These are phyloP conservation scores for Tubosaeta brunneosetosa DNA, from an alignment of 768 basidiomycete species.

Conservation along the genomic window DNA sequence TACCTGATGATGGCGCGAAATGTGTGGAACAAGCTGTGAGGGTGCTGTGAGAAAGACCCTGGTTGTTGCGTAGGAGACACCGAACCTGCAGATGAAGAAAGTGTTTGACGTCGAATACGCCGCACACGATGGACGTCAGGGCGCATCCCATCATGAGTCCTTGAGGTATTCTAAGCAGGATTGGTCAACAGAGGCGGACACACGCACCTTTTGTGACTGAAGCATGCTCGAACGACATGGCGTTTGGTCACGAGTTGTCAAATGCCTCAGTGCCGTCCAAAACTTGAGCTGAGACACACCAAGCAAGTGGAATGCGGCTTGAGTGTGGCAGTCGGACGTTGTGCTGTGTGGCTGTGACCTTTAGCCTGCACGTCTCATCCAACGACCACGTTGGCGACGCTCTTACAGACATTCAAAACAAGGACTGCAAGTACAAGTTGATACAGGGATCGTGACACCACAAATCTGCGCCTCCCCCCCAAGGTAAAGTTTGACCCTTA, in stretches of 20 bases:
- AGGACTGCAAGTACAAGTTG: background rate
- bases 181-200: background rate
- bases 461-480: background rate
- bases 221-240: conserved; percentile 80
- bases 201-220: conserved; percentile 74
- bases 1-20: conserved; percentile 89
- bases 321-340: background rate
- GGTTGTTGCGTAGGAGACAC: conserved; percentile 12
- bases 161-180: conserved; percentile 26
- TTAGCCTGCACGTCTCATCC: too few species aligned
- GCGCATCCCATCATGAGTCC: conserved; percentile 75
- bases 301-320: background rate
- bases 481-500: background rate
- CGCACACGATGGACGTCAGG: conserved; percentile 65
- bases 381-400: background rate
- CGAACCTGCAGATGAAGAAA: conserved; percentile 78
- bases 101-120: conserved; percentile 83
- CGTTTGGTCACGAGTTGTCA: background rate
- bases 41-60: conserved; percentile 3
- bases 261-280: background rate
- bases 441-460: background rate
- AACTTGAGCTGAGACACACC: background rate
- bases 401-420: background rate
- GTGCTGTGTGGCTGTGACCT: conserved; percentile 12
- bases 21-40: conserved; percentile 75